phyloP scores from a whole-genome alignment of 1,284 basidiomycete genomes.

The Irpex sp. region DNA sequence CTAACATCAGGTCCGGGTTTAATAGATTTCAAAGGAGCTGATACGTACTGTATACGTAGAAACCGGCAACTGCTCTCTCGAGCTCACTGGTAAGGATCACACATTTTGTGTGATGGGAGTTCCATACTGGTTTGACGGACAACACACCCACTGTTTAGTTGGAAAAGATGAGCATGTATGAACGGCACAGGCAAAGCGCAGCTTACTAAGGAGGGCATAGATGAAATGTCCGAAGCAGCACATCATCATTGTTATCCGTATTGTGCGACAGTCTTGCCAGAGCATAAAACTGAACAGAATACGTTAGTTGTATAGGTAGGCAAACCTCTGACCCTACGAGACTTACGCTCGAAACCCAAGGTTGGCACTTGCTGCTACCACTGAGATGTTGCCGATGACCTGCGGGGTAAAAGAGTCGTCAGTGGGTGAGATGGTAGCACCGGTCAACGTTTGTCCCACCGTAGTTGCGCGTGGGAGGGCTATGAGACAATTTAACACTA shows the following conservation, averaged over 20 bases:
- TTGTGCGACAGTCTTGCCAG: constrained; percentile 1
- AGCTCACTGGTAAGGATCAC: not conserved
- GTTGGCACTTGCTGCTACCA: constrained; percentile 5
- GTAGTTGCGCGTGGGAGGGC: not conserved
- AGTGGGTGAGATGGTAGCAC: no score
- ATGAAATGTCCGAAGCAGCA: constrained; percentile 1
- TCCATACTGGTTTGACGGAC: not conserved
- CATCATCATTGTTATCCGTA: not conserved
- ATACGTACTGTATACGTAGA: constrained; percentile 6
- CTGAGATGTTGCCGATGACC: not conserved
- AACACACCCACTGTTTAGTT: not conserved
- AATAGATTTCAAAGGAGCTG: not conserved
- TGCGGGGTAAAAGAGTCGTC: not conserved
- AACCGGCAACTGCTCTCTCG: not conserved
- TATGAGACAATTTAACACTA: not conserved
- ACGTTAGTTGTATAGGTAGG: not conserved
- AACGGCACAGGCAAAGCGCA: not conserved
- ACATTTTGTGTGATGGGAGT: not conserved
- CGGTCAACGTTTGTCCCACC: not conserved
- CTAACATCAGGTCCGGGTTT: not conserved
- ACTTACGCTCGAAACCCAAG: constrained; percentile 9
- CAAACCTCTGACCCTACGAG: not conserved
- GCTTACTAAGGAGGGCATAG: constrained; percentile 3
- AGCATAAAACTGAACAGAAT: not conserved
- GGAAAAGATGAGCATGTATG: not conserved